Percentiles rank a stretch among this genome's conserved stretches.
Conservation (phyloP, 1,284 basidiomycete genomes). For the Ustilago loliicola region DNA sequence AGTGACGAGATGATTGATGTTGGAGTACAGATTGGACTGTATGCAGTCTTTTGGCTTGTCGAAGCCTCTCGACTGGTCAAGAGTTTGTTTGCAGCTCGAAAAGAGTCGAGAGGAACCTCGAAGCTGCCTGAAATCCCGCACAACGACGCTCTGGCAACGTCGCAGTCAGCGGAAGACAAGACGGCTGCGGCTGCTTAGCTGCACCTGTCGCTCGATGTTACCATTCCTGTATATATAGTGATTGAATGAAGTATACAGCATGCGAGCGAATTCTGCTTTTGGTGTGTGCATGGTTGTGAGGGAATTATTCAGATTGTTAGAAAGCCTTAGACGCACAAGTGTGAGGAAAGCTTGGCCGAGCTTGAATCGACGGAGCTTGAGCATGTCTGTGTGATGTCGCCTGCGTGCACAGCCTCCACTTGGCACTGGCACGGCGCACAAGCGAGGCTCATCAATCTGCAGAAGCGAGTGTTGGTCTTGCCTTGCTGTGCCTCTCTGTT, state of each 20-base stretch:
- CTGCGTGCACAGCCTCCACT: conserved; percentile 19
- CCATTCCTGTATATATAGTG: not conserved
- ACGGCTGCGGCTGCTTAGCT: not conserved
- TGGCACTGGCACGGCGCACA: not conserved
- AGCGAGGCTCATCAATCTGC: not conserved
- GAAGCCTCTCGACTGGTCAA: conserved; percentile 22
- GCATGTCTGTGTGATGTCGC: conserved; percentile 17
- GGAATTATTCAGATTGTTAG: not conserved
- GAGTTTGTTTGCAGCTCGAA: not conserved
- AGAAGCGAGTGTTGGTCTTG: conserved; percentile 9
- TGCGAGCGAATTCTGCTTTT: too few species aligned
- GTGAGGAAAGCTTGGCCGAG: not conserved
- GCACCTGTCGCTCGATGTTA: not conserved
- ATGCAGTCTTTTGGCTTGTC: conserved; percentile 44
- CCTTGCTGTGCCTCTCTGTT: not conserved
- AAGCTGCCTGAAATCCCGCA: conserved; percentile 14
- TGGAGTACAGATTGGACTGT: conserved; percentile 49
- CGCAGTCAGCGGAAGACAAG: conserved; percentile 26
- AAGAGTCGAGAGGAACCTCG: conserved; percentile 9
- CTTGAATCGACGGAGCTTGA: not conserved
- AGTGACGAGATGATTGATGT: conserved; percentile 58
- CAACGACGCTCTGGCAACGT: conserved; percentile 9
- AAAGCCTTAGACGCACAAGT: conserved; percentile 1
- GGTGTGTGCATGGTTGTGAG: too few species aligned
- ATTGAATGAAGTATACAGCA: not conserved